Conservation (phyloP, 768 basidiomycete species). For the Pleurotus sapidus region DNA sequence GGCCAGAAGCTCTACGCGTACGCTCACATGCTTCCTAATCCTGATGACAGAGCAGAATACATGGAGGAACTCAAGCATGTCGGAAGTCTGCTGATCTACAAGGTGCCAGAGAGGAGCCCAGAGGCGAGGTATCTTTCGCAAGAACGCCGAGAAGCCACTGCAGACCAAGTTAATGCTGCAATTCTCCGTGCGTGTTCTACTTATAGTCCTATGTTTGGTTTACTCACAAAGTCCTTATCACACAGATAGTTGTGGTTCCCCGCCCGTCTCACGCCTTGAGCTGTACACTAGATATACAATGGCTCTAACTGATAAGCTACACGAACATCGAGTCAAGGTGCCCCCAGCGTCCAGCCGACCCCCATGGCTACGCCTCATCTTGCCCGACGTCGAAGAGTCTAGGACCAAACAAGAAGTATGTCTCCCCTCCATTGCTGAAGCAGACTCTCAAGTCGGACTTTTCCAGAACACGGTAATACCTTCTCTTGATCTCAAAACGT, state of each 20-base stretch:
- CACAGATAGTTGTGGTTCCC: constrained; percentile 48
- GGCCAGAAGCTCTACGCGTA: constrained; percentile 69
- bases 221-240: neutral
- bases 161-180: constrained; percentile 85
- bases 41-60: constrained; percentile 59
- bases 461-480: constrained; percentile 36
- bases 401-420: constrained; percentile 14
- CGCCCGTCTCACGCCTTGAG: constrained; percentile 61
- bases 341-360: constrained; percentile 34
- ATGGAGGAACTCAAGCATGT: constrained; percentile 72
- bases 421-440: neutral
- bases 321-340: constrained; percentile 45
- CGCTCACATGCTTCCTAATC: constrained; percentile 51
- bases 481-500: constrained; percentile 50
- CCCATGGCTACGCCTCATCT: constrained; percentile 44
- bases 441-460: constrained; percentile 5
- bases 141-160: constrained; percentile 75
- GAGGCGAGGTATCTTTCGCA: constrained; percentile 74
- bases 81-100: constrained; percentile 79
- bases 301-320: constrained; percentile 55
- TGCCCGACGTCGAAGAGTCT: constrained; percentile 18
- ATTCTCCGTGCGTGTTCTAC: constrained; percentile 63
- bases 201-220: neutral
- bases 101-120: constrained; percentile 72
- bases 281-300: constrained; percentile 63